Evolutionary conservation across 1,139 yeast species (phyloP).

Genomic region (Zygotorulaspora mrakii): DNA sequence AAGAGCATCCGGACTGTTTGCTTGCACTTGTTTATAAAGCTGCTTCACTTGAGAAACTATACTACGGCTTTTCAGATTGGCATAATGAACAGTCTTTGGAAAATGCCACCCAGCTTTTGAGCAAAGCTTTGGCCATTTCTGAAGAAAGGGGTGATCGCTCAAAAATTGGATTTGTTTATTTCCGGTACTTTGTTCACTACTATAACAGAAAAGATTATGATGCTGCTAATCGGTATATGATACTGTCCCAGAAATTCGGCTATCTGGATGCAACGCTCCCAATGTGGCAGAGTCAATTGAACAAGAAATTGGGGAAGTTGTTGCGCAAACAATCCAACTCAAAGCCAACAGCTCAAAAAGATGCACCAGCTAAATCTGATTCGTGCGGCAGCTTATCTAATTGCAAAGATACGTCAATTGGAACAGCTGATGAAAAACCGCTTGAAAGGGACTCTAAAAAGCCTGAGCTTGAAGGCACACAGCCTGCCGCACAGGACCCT

Average conservation of each 20-base stretch:
- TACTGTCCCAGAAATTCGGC: constrained; percentile 47
- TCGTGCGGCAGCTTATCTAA: too few species aligned
- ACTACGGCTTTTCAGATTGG: constrained; percentile 31
- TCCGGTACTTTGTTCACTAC: constrained; percentile 53
- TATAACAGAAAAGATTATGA: constrained; percentile 46
- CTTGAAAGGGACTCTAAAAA: too few species aligned
- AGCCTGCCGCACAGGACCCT: constrained; percentile 9
- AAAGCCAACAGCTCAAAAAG: background rate
- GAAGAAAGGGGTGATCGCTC: constrained; percentile 47
- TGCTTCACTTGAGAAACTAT: constrained; percentile 51
- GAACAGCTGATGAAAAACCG: too few species aligned
- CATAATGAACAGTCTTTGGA: constrained; percentile 42
- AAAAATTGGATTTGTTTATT: constrained; percentile 56
- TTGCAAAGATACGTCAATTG: too few species aligned
- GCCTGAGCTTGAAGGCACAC: too few species aligned
- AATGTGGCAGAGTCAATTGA: constrained; percentile 52
- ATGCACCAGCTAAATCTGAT: background rate
- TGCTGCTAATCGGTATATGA: constrained; percentile 49
- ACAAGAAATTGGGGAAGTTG: constrained; percentile 33
- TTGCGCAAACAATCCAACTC: constrained; percentile 7
- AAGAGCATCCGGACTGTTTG: constrained; percentile 45
- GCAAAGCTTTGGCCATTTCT: constrained; percentile 55
- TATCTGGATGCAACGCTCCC: constrained; percentile 47
- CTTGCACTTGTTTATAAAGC: constrained; percentile 54
- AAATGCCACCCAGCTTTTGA: constrained; percentile 51